A percentile compares a stretch with the other conserved stretches of the same genome.
These are phyloP conservation scores for Pavlovales sp. DNA, from an alignment of 208 protist species.

Conservation along the genomic window DNA sequence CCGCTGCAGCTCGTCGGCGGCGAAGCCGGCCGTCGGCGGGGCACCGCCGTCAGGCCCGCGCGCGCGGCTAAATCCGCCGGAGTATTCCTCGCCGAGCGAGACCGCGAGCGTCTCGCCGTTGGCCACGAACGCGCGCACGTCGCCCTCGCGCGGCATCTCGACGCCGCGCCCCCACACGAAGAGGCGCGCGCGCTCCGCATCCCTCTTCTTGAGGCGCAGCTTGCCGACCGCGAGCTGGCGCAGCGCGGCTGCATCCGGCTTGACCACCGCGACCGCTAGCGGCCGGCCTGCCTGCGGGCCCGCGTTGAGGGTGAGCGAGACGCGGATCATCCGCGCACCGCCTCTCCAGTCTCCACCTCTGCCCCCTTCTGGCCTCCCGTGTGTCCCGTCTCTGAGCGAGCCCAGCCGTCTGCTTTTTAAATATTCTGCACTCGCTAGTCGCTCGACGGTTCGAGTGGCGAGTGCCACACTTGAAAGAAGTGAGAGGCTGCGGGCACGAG, in stretches of 20 bases:
- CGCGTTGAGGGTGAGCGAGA: not conserved
- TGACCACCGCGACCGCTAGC: not conserved
- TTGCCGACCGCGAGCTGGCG: not conserved
- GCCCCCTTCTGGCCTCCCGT: no score
- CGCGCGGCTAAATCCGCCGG: not conserved
- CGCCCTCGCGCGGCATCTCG: not conserved
- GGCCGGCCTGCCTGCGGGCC: not conserved
- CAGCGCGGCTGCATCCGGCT: not conserved
- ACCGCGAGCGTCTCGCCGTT: not conserved
- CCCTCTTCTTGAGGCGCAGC: slow-evolving; percentile 28
- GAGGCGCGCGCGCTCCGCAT: not conserved
- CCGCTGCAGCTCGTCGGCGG: not conserved
- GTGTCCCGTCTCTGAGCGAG: no score
- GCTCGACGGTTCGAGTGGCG: no score
- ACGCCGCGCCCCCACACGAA: not conserved
- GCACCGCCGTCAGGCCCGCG: not conserved
- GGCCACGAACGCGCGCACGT: not conserved
- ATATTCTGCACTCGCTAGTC: no score
- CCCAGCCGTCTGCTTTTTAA: no score
- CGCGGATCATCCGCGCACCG: not conserved
- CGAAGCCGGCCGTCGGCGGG: not conserved
- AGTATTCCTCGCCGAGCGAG: slow-evolving; percentile 9
- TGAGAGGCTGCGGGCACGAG: no score
- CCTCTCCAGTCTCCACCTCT: no score
- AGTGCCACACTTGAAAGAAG: no score